Percentiles rank a stretch among this genome's conserved stretches.
Conservation (phyloP, 1,284 basidiomycete genomes). For the Cystobasidiaceae sp. region DNA sequence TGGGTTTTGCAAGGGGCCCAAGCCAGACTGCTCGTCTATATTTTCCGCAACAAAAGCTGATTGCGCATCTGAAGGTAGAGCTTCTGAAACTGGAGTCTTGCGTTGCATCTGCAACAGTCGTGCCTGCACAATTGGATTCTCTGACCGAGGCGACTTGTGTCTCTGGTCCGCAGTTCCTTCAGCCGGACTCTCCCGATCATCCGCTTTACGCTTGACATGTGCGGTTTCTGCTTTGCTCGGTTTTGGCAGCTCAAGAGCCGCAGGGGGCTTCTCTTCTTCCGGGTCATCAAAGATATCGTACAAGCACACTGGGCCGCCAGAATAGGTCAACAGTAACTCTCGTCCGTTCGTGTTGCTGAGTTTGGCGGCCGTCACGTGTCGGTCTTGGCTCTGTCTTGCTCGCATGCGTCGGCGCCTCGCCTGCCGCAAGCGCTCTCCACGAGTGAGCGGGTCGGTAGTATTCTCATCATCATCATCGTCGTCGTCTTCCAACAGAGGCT, state of each 20-base stretch:
- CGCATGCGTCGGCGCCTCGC: background rate
- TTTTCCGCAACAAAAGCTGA: too few species aligned
- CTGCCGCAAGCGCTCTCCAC: background rate
- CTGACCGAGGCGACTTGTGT: background rate
- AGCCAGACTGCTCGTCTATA: too few species aligned
- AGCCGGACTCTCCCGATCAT: background rate
- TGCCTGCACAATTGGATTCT: too few species aligned
- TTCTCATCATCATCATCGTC: conserved; percentile 7
- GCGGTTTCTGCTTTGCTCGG: too few species aligned
- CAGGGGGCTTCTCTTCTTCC: background rate
- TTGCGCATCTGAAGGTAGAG: too few species aligned
- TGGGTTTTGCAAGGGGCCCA: too few species aligned
- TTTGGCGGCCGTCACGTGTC: conserved; percentile 45
- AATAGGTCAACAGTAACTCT: conserved; percentile 44
- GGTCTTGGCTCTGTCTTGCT: conserved; percentile 1
- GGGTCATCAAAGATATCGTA: conserved; percentile 44
- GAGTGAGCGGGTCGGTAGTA: background rate
- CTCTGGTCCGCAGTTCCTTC: background rate
- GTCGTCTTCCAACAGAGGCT: background rate
- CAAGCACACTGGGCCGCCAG: conserved; percentile 41
- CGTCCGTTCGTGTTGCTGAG: conserved; percentile 40
- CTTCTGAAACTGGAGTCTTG: too few species aligned
- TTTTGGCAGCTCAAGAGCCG: too few species aligned
- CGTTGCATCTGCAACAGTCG: too few species aligned
- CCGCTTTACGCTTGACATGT: background rate